phyloP scores from a whole-genome alignment of 1,284 basidiomycete genomes.

The Trametes polyzona region DNA sequence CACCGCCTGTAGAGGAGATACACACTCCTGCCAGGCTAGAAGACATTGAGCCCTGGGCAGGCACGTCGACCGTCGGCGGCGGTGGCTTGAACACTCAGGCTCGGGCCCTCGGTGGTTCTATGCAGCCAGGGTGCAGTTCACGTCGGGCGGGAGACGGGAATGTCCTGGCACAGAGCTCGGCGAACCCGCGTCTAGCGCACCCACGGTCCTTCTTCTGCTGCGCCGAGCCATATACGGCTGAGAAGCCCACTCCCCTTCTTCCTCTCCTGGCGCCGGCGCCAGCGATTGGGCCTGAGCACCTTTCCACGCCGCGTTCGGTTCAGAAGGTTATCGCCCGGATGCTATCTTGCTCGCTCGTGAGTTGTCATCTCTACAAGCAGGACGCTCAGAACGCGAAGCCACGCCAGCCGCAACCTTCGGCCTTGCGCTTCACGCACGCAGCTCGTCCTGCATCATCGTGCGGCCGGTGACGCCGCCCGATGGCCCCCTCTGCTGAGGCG shows the following conservation, averaged over 20 bases:
- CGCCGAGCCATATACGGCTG: slow-evolving; percentile 6
- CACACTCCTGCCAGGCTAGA: neutral
- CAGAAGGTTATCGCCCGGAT: slow-evolving; percentile 22
- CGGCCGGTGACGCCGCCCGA: slow-evolving; percentile 1
- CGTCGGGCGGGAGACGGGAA: slow-evolving; percentile 7
- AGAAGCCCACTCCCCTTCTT: slow-evolving; percentile 5
- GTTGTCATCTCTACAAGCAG: slow-evolving; percentile 13
- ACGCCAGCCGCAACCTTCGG: neutral
- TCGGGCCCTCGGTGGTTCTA: slow-evolving; percentile 6
- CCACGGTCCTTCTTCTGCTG: slow-evolving; percentile 14
- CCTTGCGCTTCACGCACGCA: neutral
- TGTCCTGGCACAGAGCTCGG: slow-evolving; percentile 1
- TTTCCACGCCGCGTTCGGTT: slow-evolving; percentile 3
- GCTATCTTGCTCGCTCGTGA: slow-evolving; percentile 15
- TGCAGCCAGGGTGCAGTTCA: slow-evolving; percentile 5
- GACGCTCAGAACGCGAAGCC: slow-evolving; percentile 10
- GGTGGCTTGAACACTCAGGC: neutral
- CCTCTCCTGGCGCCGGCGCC: slow-evolving; percentile 1
- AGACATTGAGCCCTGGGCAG: neutral
- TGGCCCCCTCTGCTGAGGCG: neutral
- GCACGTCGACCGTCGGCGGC: neutral
- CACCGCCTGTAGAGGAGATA: neutral
- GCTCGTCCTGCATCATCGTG: neutral
- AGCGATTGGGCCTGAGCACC: slow-evolving; percentile 10
- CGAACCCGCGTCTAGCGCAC: slow-evolving; percentile 6